Evolutionary conservation across 148 eudicot genomes (phyloP).

Genomic region (Camellia japonica): DNA sequence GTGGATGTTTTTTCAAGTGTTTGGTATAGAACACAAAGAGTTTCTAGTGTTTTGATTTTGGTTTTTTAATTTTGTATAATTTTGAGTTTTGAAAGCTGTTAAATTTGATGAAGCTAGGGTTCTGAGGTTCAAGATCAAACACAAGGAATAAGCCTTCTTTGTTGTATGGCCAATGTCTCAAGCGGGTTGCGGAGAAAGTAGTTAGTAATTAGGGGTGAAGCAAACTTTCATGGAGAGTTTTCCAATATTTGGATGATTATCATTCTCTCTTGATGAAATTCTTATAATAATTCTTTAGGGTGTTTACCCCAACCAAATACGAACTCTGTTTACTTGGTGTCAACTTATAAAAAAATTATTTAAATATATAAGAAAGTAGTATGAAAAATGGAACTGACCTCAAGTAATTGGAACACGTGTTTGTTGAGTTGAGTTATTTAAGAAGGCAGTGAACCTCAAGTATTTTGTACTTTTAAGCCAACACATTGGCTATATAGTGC

Average conservation of each 20-base stretch:
- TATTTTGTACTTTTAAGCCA: too few species aligned
- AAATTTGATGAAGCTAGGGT: slow-evolving; percentile 9
- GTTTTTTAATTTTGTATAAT: not conserved
- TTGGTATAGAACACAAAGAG: not conserved
- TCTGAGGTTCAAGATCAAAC: not conserved
- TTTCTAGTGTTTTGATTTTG: not conserved
- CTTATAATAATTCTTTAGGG: not conserved
- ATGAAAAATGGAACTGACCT: too few species aligned
- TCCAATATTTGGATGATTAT: not conserved
- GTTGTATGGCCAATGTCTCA: not conserved
- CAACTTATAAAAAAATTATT: not conserved
- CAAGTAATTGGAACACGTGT: too few species aligned
- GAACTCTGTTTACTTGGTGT: not conserved
- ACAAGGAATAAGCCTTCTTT: not conserved
- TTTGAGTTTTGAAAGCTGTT: not conserved
- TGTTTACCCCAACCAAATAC: not conserved
- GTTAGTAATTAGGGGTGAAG: not conserved
- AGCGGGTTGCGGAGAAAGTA: not conserved
- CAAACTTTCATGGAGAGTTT: too few species aligned
- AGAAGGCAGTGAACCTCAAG: too few species aligned
- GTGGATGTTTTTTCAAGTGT: not conserved
- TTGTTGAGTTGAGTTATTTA: too few species aligned
- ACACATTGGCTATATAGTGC: too few species aligned
- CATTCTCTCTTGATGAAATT: not conserved
- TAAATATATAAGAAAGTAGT: not conserved